Evolutionary conservation across 306 rosid species (phyloP), one percentile per base, ranked within the genome.

Genomic region (Rubus idaeus): DNA sequence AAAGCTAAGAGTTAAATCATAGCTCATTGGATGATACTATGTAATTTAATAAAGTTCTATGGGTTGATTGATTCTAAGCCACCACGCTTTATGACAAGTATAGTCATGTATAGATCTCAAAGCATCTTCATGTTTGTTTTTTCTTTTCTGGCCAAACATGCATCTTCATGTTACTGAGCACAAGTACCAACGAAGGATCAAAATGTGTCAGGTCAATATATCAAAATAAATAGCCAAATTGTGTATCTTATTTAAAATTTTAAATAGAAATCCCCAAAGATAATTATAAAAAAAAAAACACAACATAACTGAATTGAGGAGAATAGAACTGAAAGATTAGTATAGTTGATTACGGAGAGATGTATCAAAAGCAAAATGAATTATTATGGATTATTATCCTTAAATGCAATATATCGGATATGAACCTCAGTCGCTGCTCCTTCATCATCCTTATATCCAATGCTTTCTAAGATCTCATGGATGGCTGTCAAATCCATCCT

Each of bases 381-480:
- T 16, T 5, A 57, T 57, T 45, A 37, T 63, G 20, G 26, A n/a
- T n/a, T n/a, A n/a, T n/a, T 52, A 49, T 53, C 56, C 35, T 50
- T 49, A 63, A 62, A 39, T 60, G 39, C 68, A 45, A 73, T 77
- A 70, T n/a, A 71, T 71, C 45, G 65, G 62, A 89, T 81, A 83
- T 85, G 46, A 77, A 95, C 99, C 99, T 95, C 97, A 18, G 96
- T 87, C 51, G 96, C 93, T 60, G 97, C 80, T 45, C 99, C 99
- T 84, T 95, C 99, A 49, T 95, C 99, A 21, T 95, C 99, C 87
- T 89, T 95, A 72, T 92, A 95, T 73, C 95, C 96, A 71, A 86
- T 76, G 81, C 88, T 88, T 82, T 95, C 99, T 82, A 95, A 61
- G 88, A 92, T 85, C 84, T 92, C 97, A 42, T 95, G 97, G 68